Conservation (phyloP, 2,329 filamentous ascomycete species). For the Paecilomyces niveus region DNA sequence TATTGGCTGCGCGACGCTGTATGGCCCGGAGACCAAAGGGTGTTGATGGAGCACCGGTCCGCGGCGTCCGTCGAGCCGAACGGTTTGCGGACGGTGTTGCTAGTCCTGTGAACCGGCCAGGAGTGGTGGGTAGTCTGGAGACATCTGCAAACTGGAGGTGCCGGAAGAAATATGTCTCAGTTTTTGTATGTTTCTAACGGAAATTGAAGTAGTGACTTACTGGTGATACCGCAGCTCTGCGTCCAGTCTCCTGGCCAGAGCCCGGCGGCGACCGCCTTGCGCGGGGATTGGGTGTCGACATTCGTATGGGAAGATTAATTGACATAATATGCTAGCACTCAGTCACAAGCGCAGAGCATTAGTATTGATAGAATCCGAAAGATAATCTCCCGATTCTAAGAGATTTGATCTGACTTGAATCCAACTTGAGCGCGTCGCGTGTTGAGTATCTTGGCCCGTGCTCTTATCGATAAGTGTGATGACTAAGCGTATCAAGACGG, state of each 20-base stretch:
- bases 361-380: neutral
- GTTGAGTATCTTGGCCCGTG: neutral
- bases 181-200: neutral
- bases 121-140: conserved; percentile 27
- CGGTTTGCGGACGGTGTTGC: conserved; percentile 26
- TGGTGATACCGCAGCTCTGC: neutral
- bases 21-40: conserved; percentile 50
- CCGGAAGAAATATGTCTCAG: neutral
- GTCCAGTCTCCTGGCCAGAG: conserved; percentile 13
- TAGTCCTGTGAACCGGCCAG: conserved; percentile 21
- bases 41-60: conserved; percentile 42
- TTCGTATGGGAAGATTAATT: conserved; percentile 2
- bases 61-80: conserved; percentile 28
- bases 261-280: conserved; percentile 19
- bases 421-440: conserved; percentile 9
- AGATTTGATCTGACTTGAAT: conserved; percentile 10
- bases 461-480: conserved; percentile 28
- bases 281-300: conserved; percentile 11
- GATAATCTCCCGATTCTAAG: neutral
- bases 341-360: neutral
- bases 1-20: conserved; percentile 47
- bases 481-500: conserved; percentile 16
- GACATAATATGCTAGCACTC: neutral
- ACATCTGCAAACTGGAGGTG: neutral
- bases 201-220: conserved; percentile 7